phyloP scores from a whole-genome alignment of 2,329 filamentous ascomycete genomes.

The Fragosphaeria purpurea region DNA sequence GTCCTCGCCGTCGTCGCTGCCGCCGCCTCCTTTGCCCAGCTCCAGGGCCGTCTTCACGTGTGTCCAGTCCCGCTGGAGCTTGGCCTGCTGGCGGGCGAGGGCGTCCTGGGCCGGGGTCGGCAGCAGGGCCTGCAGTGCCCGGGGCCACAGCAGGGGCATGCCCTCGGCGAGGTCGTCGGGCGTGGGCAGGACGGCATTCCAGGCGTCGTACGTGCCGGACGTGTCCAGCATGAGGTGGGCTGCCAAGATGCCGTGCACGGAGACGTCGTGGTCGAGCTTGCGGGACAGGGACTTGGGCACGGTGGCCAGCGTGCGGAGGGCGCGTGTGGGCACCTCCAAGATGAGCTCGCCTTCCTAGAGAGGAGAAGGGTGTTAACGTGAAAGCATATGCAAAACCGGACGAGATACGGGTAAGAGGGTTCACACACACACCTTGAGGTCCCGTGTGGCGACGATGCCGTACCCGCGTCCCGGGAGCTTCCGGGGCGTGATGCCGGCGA shows the following conservation, averaged over 20 bases:
- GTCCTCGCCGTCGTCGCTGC: not conserved
- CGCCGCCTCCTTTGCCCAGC: not conserved
- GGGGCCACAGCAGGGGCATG: conserved; percentile 40
- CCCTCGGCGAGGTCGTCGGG: conserved; percentile 42
- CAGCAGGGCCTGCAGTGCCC: conserved; percentile 34
- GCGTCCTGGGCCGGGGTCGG: conserved; percentile 34
- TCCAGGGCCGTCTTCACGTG: conserved; percentile 15
- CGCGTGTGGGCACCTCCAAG: conserved; percentile 52
- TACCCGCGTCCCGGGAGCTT: conserved; percentile 63
- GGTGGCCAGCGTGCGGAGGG: conserved; percentile 55
- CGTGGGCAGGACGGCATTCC: conserved; percentile 60
- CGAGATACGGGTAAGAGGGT: not conserved
- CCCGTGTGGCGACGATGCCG: conserved; percentile 62
- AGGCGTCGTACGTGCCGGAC: conserved; percentile 38
- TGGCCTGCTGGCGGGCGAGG: conserved; percentile 41
- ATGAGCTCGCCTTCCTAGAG: conserved; percentile 39
- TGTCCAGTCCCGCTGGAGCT: conserved; percentile 31
- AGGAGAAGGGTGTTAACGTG: not conserved
- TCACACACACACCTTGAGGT: conserved; percentile 45
- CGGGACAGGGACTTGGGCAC: conserved; percentile 43
- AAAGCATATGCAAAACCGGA: not conserved
- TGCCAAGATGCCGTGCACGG: conserved; percentile 65
- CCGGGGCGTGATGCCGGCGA: conserved; percentile 57
- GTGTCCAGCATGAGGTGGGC: conserved; percentile 50
- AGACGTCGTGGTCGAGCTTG: conserved; percentile 42